Evolutionary conservation across 2,329 filamentous ascomycete genomes (phyloP), one percentile per base, ranked within the genome.

Genomic region (Neofusicoccum umdonicola): DNA sequence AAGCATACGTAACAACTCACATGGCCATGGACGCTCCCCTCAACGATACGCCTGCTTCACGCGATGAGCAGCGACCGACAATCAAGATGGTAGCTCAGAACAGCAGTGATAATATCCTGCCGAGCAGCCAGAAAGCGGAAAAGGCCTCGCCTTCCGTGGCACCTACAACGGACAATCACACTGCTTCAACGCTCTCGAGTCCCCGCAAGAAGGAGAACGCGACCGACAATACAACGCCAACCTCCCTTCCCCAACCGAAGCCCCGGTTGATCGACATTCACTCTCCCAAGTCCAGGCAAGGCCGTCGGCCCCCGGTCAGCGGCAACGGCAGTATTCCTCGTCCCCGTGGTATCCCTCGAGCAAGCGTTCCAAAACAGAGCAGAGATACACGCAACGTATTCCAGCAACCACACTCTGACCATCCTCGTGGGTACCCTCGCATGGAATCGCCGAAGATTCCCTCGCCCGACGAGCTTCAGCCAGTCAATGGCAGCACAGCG

Each of bases 21-120:
- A 27, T n/a, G 1, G 17, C 45, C 45, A 54, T 54, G 42, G 12
- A 50, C 4, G 4, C 56, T 9, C 31, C 39, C 6, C 13, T 27
- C 52, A 13, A 13, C 4, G 15, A 12, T 9, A 39, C 31, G 11
- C 15, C 47, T 13, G 52, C 22, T 54, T 41, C 52, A 17, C 61
- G 45, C 13, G 22, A 34, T 8, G 42, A 62, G 35, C 35, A 62
- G 39, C 56, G 42, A 4, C 37, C 34, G 8, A 62, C 64, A 17
- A 62, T 62, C 44, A 62, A 65, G 48, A 62, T 65, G 45, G 17
- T 65, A 66, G 68, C 44, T 22, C 65, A 37, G 3, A 63, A 27
- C 68, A 74, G 63, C 71, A 65, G 6, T 50, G 48, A 15, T 27
- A 35, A 54, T 8, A 37, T 60, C 42, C 17, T 47, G 42, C 42